Base-by-base conservation (phyloP, 257 asterid species). In the Primulina huaijiensis region DNA sequence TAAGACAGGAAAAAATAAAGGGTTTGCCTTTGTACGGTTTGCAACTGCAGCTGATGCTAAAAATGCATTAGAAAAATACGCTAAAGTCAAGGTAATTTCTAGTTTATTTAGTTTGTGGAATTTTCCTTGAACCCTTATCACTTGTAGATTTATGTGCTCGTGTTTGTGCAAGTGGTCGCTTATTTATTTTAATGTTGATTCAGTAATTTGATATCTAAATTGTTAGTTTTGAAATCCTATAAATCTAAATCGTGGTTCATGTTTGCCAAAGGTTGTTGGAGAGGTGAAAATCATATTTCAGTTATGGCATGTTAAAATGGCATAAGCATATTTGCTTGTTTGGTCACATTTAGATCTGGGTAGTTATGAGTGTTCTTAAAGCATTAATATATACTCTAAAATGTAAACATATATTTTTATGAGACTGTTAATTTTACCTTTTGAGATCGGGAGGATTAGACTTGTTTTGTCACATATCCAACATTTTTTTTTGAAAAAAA, bases 31-130 rank as follows among this genome's bases (percentile, higher is more conserved):
- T 73, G 77, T 90, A 72, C 80, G 78, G 55, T 90, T 79, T 76
- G 85, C 85, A 72, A 82, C 86, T 30, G 89, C 92, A 29, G 84
- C 82, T 73, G 89, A 84, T 82, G 92, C 95, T 29, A 84, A 72
- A 72, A 84, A 77, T 66, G 95, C 92, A n/a, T 75, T 90, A 73
- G 67, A 71, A 58, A 88, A 71, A 70, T 83, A 70, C 70, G 67
- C 88, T 70, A 72, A 78, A 68, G 88, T 80, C 80, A 81, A 87
- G 89, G 96, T 90, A 27, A 27, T 27, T 27, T 27, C 30, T 27
- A 2, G 30, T 27, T 27, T 56, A 34, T 19, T 65, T 69, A 61
- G 61, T 79, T 50, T 33, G 62, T 57, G 12, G 11, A 37, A 19
- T 27, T 52, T 21, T 58, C n/a, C 46, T 56, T 25, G 38, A 17